Percentiles rank a stretch among this genome's conserved stretches.
These are phyloP conservation scores for Mycena indigotica DNA, from an alignment of 768 basidiomycete species.

Conservation along the genomic window DNA sequence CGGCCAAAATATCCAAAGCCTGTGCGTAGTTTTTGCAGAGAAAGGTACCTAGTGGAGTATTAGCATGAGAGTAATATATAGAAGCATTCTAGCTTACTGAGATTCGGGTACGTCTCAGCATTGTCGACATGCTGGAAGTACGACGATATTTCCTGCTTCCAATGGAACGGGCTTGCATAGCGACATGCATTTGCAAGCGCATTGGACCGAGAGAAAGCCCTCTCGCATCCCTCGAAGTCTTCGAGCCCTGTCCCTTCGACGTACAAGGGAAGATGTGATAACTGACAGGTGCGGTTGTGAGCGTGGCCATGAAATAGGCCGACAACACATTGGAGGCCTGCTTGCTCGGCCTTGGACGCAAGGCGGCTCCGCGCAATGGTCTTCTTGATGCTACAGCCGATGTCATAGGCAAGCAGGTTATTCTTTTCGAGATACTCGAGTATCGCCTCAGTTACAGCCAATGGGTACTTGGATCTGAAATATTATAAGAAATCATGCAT, in stretches of 20 bases:
- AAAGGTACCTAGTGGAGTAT: background rate
- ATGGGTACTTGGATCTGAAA: constrained; percentile 13
- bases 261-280: too few species aligned
- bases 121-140: constrained; percentile 2
- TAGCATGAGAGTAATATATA: constrained; percentile 4
- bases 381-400: constrained; percentile 20
- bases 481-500: too few species aligned
- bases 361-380: constrained; percentile 10
- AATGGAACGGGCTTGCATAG: too few species aligned
- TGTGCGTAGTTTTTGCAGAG: too few species aligned
- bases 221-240: too few species aligned
- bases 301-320: constrained; percentile 19
- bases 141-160: too few species aligned
- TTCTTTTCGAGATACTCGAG: constrained; percentile 1
- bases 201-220: too few species aligned
- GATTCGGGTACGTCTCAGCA: constrained; percentile 10
- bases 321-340: background rate
- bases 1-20: background rate
- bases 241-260: too few species aligned
- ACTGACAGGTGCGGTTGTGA: too few species aligned
- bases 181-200: too few species aligned
- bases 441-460: constrained; percentile 8
- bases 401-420: constrained; percentile 12
- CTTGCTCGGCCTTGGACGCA: background rate
- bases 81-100: constrained; percentile 12